These are phyloP conservation scores for Nephelium lappaceum DNA, from an alignment of 345 rosid genomes.

Conservation along the genomic window DNA sequence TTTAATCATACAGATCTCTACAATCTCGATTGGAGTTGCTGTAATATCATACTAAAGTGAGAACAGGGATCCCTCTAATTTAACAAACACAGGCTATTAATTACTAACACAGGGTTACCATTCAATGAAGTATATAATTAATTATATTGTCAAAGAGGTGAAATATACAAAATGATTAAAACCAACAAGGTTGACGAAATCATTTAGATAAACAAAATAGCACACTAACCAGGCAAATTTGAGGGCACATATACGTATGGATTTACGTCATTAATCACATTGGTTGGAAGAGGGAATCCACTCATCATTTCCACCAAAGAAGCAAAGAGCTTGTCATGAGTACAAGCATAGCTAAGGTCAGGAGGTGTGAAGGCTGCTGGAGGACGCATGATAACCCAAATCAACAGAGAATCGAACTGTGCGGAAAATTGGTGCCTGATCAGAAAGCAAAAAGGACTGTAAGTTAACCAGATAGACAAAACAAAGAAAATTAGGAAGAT, in stretches of 20 bases:
- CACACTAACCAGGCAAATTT: conserved; percentile 38
- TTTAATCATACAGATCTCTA: background rate
- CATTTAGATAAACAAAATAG: background rate
- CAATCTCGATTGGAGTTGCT: background rate
- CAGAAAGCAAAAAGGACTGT: background rate
- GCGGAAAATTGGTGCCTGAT: background rate
- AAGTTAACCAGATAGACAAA: background rate
- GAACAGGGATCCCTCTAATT: background rate
- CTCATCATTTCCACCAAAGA: conserved; percentile 23
- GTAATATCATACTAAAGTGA: background rate
- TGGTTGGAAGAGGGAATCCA: conserved; percentile 41
- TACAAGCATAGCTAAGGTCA: conserved; percentile 20
- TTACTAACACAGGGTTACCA: background rate
- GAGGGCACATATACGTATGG: conserved; percentile 33
- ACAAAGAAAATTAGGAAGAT: background rate
- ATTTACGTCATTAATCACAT: conserved; percentile 38
- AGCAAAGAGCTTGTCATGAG: conserved; percentile 25
- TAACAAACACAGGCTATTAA: background rate
- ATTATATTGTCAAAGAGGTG: background rate
- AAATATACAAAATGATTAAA: background rate
- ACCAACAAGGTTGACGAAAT: background rate
- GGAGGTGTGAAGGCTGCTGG: conserved; percentile 3
- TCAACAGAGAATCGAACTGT: background rate
- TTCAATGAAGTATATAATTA: background rate
- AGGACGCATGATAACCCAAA: conserved; percentile 37